These are phyloP conservation scores for Globisporangium heterothallicum DNA, from an alignment of 352 stramenopile species.

Conservation along the genomic window DNA sequence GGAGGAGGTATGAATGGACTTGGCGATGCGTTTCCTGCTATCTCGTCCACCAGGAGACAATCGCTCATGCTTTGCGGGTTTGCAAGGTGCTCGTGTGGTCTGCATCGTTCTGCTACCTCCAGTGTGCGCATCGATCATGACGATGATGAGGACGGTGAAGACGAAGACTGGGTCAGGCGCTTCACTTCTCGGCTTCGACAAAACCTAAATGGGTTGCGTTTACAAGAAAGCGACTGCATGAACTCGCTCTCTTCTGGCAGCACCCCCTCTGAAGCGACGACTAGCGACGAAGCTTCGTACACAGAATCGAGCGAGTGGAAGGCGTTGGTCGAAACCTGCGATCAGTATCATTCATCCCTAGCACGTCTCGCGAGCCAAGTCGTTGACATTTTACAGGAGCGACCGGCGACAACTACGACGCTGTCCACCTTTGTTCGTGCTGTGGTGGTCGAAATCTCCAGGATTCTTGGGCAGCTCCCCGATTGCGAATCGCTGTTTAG, in stretches of 20 bases:
- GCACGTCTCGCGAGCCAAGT: slow-evolving; percentile 14
- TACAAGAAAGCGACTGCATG: slow-evolving; percentile 15
- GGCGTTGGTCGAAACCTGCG: slow-evolving; percentile 23
- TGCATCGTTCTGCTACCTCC: neutral
- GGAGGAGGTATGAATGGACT: neutral
- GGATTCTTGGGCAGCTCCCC: slow-evolving; percentile 43
- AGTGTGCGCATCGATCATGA: neutral
- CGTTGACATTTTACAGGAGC: neutral
- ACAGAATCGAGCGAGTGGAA: slow-evolving; percentile 22
- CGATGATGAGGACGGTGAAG: neutral
- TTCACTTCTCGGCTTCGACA: slow-evolving; percentile 4
- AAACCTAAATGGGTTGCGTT: slow-evolving; percentile 10
- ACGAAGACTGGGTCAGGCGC: neutral
- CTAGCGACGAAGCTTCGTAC: neutral
- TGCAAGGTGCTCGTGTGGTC: slow-evolving; percentile 1
- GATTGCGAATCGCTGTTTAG: slow-evolving; percentile 55
- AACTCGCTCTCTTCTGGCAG: slow-evolving; percentile 4
- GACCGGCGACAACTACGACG: neutral
- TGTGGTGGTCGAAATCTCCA: slow-evolving; percentile 26
- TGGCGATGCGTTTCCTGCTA: neutral
- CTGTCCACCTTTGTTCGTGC: slow-evolving; percentile 11
- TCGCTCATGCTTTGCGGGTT: slow-evolving; percentile 10
- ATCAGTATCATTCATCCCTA: slow-evolving; percentile 28
- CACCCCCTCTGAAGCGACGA: neutral
- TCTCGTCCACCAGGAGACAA: neutral